A percentile compares a stretch with the other conserved stretches of the same genome.
These are phyloP conservation scores for Populus hybrid DNA, from an alignment of 441 rosid genomes.

Conservation along the genomic window DNA sequence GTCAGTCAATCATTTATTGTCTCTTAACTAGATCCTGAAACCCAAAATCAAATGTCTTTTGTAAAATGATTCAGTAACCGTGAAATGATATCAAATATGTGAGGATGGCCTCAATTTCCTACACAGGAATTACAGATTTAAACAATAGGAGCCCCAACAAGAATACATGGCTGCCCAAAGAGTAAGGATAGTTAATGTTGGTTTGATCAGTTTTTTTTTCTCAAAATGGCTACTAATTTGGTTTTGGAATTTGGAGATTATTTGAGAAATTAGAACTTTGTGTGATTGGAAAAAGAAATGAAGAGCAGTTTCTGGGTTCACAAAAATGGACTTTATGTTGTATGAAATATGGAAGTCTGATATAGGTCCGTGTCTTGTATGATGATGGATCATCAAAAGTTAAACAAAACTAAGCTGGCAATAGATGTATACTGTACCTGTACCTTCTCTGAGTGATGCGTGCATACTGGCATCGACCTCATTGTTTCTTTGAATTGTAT, in stretches of 20 bases:
- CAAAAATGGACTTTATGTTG: background rate
- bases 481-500: background rate
- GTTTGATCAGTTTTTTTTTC: background rate
- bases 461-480: background rate
- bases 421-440: background rate
- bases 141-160: background rate
- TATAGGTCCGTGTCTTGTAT: background rate
- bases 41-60: background rate
- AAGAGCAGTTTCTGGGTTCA: background rate
- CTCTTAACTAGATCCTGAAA: background rate
- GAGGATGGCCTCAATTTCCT: background rate
- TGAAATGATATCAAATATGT: background rate
- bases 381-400: background rate
- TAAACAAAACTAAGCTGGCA: background rate
- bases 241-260: background rate
- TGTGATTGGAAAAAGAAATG: background rate
- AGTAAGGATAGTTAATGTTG: background rate
- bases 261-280: background rate
- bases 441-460: background rate
- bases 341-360: background rate
- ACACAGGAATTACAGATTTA: background rate
- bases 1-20: background rate
- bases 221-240: background rate
- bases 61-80: background rate
- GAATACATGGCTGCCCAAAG: background rate